Evolutionary conservation across 2,329 filamentous ascomycete species (phyloP), one percentile per base, ranked within the genome.

Genomic region (Botrytis deweyae): DNA sequence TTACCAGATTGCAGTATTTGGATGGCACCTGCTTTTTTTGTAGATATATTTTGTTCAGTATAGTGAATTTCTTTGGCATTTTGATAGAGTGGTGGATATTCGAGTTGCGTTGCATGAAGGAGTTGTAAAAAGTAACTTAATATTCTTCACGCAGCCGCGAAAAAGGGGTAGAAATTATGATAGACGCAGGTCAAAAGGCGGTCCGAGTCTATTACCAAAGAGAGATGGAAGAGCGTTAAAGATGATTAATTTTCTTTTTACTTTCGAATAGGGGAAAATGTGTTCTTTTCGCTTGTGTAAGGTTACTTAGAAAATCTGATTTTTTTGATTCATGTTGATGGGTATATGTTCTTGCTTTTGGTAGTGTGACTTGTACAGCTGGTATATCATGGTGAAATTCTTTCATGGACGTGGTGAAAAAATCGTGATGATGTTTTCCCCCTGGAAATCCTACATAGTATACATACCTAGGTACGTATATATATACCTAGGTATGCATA

Each of bases 21-120:
- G 64, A 73, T 73, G 64, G 33, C 42, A 52, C 64, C 55, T 73
- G 33, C 71, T 63, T 10, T 73, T 72, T 69, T 73, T 73, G 71
- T 73, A 69, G 71, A 73, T 73, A 73, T 73, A 69, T 18, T 18
- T 44, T 73, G 71, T 73, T 73, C 64, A 62, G 55, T 59, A 73
- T 73, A 63, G 55, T 69, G 49, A 69, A 36, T 69, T 72, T 69
- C 38, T 61, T 69, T 69, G 55, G 71, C 16, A 69, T 73, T 69
- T 58, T 20, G 49, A 69, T 69, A 42, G 55, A 52, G 64, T 18
- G 66, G 71, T 69, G n/a, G 25, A 69, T 18, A 36, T 16, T 58
- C 36, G 64, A 68, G 29, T 59, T 36, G 49, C 55, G 38, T 46
- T 38, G 40, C 33, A 38, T 69, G 64, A 52, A 49, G 55, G 38